These are phyloP conservation scores for Stagonosporopsis rhizophila DNA, from an alignment of 2,329 filamentous ascomycete genomes.

Conservation along the genomic window DNA sequence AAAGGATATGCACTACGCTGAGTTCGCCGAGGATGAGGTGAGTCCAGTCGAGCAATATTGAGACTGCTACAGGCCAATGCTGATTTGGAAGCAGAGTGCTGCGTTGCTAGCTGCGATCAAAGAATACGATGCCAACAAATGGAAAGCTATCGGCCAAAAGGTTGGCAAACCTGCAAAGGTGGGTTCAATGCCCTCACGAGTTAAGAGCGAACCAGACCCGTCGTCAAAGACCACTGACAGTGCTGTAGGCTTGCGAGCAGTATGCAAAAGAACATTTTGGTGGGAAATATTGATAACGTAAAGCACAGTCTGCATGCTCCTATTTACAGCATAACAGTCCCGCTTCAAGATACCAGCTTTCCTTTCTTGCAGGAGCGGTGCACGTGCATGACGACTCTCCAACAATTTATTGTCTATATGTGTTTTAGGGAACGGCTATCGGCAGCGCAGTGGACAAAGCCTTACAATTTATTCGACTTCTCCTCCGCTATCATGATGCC, in stretches of 20 bases:
- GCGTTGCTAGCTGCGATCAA: constrained; percentile 92
- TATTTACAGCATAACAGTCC: constrained; percentile 41
- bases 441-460: constrained; percentile 31
- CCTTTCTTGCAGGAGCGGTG: constrained; percentile 39
- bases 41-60: constrained; percentile 27
- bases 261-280: constrained; percentile 96
- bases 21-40: constrained; percentile 97
- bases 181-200: constrained; percentile 29
- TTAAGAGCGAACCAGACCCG: not conserved
- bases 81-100: constrained; percentile 65
- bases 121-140: constrained; percentile 98
- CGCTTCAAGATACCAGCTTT: constrained; percentile 50
- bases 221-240: constrained; percentile 18
- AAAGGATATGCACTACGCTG: constrained; percentile 98
- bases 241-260: constrained; percentile 78
- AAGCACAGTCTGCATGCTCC: constrained; percentile 50
- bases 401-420: constrained; percentile 39
- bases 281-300: constrained; percentile 55
- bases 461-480: constrained; percentile 16
- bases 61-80: constrained; percentile 22
- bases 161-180: constrained; percentile 98
- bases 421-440: constrained; percentile 34
- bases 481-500: not conserved
- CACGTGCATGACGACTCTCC: constrained; percentile 38
- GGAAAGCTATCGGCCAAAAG: constrained; percentile 96